Base-by-base conservation (phyloP, 257 asterid species). In the Primulina huaijiensis region DNA sequence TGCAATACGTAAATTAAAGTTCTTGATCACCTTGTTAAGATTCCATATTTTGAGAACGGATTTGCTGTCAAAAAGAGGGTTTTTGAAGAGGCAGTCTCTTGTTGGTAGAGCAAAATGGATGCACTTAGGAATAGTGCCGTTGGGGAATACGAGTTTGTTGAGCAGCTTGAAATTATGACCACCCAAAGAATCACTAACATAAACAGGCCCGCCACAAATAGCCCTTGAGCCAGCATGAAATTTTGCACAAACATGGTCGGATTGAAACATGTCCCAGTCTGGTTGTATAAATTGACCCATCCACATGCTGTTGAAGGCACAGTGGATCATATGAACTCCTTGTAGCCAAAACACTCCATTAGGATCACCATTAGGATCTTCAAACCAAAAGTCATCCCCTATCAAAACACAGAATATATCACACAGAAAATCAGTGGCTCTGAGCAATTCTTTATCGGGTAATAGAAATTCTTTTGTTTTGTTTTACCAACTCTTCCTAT, bases 371-470 rank as follows among this genome's bases (percentile, higher is more conserved):
- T 83, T 89, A 0, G 94, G 94, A 61, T 89, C 96, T 73, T 87
- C 94, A 82, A 89, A 89, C 96, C 96, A 89, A 69, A 89, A 89
- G 62, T 89, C 96, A 64, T 89, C 96, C 61, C 94, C 96, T 85
- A 6, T 55, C 50, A 23, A 20, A 53, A 20, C 30, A 37, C 17
- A 29, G 12, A 64, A 14, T 2, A 17, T 27, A 2, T 27, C 20
- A 56, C 23, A 57, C 46, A 46, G 16, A 40, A 2, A 30, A 38
- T 23, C 43, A 17, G 43, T 38, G 38, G 27, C n/a, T 34, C 27
- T 37, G 6, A 38, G 31, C 19, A 43, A 11, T 43, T 11, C 0
- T 64, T 37, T 4, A 6, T 19, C 6, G 9, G 52, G 2, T 6
- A 1, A 9, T 7, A 71, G 34, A 10, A 61, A 38, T 7, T 38